Base-by-base conservation (phyloP, 2,329 filamentous ascomycete genomes). In the Cercospora zeae-maydis region DNA sequence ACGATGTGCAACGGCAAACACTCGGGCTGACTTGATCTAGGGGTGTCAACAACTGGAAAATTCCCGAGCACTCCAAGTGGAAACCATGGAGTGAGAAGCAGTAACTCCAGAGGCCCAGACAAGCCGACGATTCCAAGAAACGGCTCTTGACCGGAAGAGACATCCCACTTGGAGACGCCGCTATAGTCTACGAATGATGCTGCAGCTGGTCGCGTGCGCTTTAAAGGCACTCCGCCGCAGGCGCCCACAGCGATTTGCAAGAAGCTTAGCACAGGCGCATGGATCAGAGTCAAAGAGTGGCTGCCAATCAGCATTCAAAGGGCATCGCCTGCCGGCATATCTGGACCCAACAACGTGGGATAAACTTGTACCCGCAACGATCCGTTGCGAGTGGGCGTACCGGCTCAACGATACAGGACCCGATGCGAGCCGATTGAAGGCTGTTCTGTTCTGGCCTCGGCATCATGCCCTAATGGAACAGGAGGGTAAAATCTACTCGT, bases 21-120 rank as follows among this genome's bases (percentile, higher is more conserved):
- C n/a, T 14, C 14, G 11, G 34, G 54, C 61, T 66, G 42, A 64
- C 51, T 21, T 47, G 21, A 14, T n/a, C 56, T 60, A 67, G 67
- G 80, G 86, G 84, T 21, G 90, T 96, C 16, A 98, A 98, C 74
- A 92, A 96, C 72, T 98, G 95, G 95, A 82, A 83, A 54, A 77
- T 93, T 62, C 88, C 89, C 6, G 63, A 67, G n/a, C 47, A 58
- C 19, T 58, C 58, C 11, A 59, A 63, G 49, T 64, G 62, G 62
- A 57, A 49, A 27, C 62, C 58, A 39, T 37, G 51, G 45, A 54
- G 55, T 42, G 57, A 59, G 34, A 16, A 34, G 19, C n/a, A 58
- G 5, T 53, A 49, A 19, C 3, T 27, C 24, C 3, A 27, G n/a
- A 5, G 24, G 42, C 24, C 42, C 42, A 11, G 13, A 14, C 11